Evolutionary conservation across 495 filamentous ascomycete genomes (phyloP), one percentile per base, ranked within the genome.

Genomic region (Neurospora sp.): DNA sequence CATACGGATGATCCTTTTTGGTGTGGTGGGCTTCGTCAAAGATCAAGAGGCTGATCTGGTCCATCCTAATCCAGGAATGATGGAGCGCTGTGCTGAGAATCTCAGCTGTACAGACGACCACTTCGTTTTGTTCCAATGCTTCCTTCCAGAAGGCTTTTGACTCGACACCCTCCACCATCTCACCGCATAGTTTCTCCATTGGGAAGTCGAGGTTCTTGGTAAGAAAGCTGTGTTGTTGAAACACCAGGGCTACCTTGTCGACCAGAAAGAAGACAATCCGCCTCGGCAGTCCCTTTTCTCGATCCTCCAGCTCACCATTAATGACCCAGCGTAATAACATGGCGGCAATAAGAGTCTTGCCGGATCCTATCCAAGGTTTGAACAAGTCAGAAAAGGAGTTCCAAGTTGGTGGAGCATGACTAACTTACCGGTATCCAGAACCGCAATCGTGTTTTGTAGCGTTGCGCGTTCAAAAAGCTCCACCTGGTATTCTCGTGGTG

Each of bases 21-120:
- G 96, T 90, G 78, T 98, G 96, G 76, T 99, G 96, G 6, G 94
- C 96, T 82, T 99, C 96, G 75, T 99, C 96, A 76, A 98, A 98
- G 70, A 98, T 91, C 27, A 99, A 82, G 8, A 99, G 86, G 78
- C 96, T 99, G 80, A 99, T 93, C 74, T 91, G 87, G 31, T 89
- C 83, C 82, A 99, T 97, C 10, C 81, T 89, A 69, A 98, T 87
- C 79, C 92, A 94, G 0, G 91, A 91, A 76, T 92, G 90, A 70
- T 90, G 86, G n/a, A 99, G 87, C 77, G 90, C 92, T 74, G 91
- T 87, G 68, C 89, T 84, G 59, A 98, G 84, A 16, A 98, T 90
- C 70, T 95, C 94, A 3, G 94, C 96, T 0, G 96, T 99, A 83
- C 93, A 97, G 17, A 98, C 94, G 74, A 99, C 89, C 27, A 94